These are phyloP conservation scores for Magnolia officinalis DNA, from an alignment of 164 flowering plant species.

Conservation along the genomic window DNA sequence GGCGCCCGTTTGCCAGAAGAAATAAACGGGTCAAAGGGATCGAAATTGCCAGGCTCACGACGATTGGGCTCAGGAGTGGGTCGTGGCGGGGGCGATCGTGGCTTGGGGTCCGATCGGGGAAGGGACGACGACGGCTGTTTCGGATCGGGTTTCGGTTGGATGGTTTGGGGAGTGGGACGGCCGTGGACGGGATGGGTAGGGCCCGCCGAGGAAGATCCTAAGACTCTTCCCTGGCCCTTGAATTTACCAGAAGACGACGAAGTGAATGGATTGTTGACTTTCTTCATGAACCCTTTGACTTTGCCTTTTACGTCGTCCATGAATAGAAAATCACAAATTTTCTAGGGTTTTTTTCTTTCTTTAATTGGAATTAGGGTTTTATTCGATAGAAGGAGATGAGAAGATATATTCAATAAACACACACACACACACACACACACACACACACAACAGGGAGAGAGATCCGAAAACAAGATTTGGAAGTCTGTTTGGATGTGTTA, in stretches of 20 bases:
- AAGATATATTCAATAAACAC: no score
- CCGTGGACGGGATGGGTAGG: conserved; percentile 25
- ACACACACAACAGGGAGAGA: no score
- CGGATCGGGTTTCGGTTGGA: conserved; percentile 13
- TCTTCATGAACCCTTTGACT: conserved; percentile 82
- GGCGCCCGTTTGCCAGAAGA: conserved; percentile 56
- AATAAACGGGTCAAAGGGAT: conserved; percentile 61
- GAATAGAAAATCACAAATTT: neutral
- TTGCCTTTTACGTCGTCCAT: conserved; percentile 89
- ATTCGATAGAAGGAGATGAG: no score
- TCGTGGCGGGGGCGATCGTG: neutral
- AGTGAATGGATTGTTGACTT: conserved; percentile 57
- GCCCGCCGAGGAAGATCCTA: conserved; percentile 60
- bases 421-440: no score
- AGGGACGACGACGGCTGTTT: neutral
- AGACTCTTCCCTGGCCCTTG: conserved; percentile 83
- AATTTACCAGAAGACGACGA: conserved; percentile 79
- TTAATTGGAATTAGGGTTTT: no score
- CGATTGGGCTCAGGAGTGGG: conserved; percentile 7
- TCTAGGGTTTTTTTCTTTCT: no score
- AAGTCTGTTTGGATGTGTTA: no score
- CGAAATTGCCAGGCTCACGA: conserved; percentile 43
- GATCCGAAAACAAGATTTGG: no score
- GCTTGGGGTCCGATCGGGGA: neutral
- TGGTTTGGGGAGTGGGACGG: conserved; percentile 17